Evolutionary conservation across 352 stramenopile species (phyloP).

Genomic region (Pythium brachiatum): DNA sequence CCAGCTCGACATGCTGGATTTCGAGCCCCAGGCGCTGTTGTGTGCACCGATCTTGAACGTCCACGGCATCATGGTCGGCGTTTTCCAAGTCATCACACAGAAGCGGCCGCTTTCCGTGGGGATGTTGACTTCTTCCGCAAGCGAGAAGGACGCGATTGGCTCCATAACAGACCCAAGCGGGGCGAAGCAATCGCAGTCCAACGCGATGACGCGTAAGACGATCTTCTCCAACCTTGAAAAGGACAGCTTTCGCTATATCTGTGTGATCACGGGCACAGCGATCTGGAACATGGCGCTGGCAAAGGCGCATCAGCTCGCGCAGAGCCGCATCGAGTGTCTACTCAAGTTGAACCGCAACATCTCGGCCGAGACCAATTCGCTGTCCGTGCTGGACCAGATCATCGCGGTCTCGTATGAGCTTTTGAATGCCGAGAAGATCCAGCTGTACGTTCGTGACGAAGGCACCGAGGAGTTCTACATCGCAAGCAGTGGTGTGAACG

Average conservation of each 20-base stretch:
- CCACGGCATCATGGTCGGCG: conserved; percentile 53
- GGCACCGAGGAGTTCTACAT: conserved; percentile 59
- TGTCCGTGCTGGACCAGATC: conserved; percentile 55
- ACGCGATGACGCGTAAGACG: conserved; percentile 23
- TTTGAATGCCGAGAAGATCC: conserved; percentile 49
- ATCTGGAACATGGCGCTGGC: conserved; percentile 70
- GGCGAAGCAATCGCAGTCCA: conserved; percentile 20
- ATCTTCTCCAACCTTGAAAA: conserved; percentile 24
- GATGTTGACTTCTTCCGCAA: conserved; percentile 15
- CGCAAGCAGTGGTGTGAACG: conserved; percentile 51
- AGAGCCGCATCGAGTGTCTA: conserved; percentile 66
- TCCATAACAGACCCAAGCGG: background rate
- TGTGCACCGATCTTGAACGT: conserved; percentile 68
- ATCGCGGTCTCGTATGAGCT: conserved; percentile 68
- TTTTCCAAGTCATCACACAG: conserved; percentile 46
- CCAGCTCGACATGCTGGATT: conserved; percentile 64
- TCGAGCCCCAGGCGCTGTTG: conserved; percentile 52
- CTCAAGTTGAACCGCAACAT: conserved; percentile 73
- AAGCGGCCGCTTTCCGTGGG: background rate
- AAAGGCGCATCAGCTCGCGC: conserved; percentile 55
- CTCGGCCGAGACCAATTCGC: conserved; percentile 61
- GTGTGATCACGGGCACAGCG: conserved; percentile 51
- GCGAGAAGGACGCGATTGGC: conserved; percentile 6
- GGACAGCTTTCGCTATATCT: conserved; percentile 52
- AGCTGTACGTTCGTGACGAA: conserved; percentile 36